Evolutionary conservation across 345 rosid species (phyloP), one percentile per base, ranked within the genome.

Genomic region (Mercurialis annua): DNA sequence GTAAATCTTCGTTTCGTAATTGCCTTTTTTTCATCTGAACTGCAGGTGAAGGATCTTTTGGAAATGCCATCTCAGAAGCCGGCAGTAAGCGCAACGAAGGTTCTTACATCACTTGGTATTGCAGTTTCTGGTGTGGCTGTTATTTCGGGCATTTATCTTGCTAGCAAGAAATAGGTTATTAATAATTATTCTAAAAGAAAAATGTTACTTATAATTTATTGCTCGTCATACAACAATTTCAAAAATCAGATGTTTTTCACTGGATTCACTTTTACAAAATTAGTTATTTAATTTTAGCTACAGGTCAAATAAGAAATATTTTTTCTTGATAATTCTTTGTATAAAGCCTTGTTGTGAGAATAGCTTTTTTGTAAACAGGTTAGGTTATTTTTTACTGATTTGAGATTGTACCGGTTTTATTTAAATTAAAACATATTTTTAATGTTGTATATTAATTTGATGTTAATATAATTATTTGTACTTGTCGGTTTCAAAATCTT

Each of bases 81-180:
- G 12, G 62, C 59, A 51, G 64, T 75, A 69, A 79, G 87, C 10
- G 70, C 76, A 1, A 29, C 76, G 68, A 94, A 87, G 75, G 70
- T 87, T 62, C 70, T 93, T 34, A 52, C 92, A 14, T 81, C 96
- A 43, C 67, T 91, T 47, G 92, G 91, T n/a, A 75, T 77, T 51
- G 89, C 84, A 0, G 89, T 80, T 59, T 87, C 86, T 38, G 90
- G 96, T 36, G 91, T 79, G 40, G 92, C 96, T 46, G 77, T 90
- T 33, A 71, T 86, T 44, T 81, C 96, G 0, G 96, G 95, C 31
- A 78, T 89, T 65, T 84, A 81, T 55, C 60, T 86, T 54, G 70
- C 83, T 67, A 71, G 85, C 77, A 89, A 81, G 83, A 86, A 82
- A 65, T 90, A 76, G 70, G 10, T 65, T 23, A 24, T 24, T 0